These are phyloP conservation scores for Phaeosphaeria sp. DNA, from an alignment of 2,329 filamentous ascomycete species.

Conservation along the genomic window DNA sequence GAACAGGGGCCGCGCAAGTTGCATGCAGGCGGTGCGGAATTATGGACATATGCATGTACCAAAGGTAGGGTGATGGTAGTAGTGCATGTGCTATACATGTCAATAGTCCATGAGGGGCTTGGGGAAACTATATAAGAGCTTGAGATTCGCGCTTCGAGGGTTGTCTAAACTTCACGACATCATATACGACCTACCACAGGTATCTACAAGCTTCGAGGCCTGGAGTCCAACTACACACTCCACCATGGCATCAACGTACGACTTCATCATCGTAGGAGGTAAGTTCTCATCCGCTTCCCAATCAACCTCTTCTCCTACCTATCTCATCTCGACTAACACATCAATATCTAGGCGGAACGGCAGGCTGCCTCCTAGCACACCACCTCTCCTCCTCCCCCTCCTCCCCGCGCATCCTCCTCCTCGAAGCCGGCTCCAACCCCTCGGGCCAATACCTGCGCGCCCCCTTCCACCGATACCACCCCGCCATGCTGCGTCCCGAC, in stretches of 20 bases:
- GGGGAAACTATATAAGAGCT: background rate
- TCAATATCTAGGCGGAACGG: constrained; percentile 59
- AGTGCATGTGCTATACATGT: too few species aligned
- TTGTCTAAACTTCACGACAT: background rate
- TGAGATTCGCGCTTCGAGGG: background rate
- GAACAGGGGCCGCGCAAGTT: background rate
- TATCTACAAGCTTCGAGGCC: background rate
- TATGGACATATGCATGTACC: background rate
- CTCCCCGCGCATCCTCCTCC: constrained; percentile 62
- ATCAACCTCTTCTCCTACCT: background rate
- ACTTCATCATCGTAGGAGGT: constrained; percentile 54
- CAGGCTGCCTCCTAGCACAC: constrained; percentile 64
- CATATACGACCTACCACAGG: background rate
- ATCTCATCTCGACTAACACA: too few species aligned
- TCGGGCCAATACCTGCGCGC: constrained; percentile 49
- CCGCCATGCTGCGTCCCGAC: constrained; percentile 51
- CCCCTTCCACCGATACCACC: constrained; percentile 63
- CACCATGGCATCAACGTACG: constrained; percentile 31
- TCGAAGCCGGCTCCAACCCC: constrained; percentile 67
- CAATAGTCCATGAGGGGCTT: background rate
- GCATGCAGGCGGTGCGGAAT: background rate
- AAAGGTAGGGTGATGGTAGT: too few species aligned
- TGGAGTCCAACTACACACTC: background rate
- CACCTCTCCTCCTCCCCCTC: constrained; percentile 57
- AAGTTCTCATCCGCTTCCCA: background rate